Evolutionary conservation across 306 rosid species (phyloP), one percentile per base, ranked within the genome.

Genomic region (Amphicarpaea edgeworthii): DNA sequence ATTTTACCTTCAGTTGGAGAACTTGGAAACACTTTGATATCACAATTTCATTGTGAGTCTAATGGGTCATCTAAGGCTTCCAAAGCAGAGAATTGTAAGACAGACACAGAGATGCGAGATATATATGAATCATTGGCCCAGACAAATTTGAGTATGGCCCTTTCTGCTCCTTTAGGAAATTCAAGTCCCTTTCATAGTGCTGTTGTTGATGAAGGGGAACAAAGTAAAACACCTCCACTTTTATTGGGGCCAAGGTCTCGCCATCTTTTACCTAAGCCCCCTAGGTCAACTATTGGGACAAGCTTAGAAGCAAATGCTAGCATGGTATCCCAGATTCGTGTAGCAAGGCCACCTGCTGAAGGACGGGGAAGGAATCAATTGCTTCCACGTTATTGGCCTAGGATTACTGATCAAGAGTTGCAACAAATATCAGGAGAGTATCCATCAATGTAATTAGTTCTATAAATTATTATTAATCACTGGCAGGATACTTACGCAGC

Each of bases 311-410:
- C 84, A 79, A 92, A 83, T 81, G 78, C 86, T 63, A 77, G 88
- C 62, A 81, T 83, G 87, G 85, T 67, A 53, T 89, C 98, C 64
- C 98, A 92, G 70, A 84, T 90, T 74, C 97, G 98, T 49, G 93
- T 95, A 57, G 99, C 99, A 75, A 86, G 99, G 87, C 99, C 99
- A 83, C 99, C 99, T 71, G 93, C 97, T 28, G 99, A 95, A 89
- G 97, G 97, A 74, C 87, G 97, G 82, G 99, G 99, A 15, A 83
- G 93, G 82, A 95, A 92, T 85, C 99, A 95, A 91, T 86, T 95
- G 64, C 99, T 95, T 83, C 99, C 99, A 37, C 97, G 99, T 49
- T 95, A 95, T 78, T 95, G 99, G 99, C 99, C 99, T 68, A 87
- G 97, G 78, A 95, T 95, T 73, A 95, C 99, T 4, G 99, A 95